Conservation (phyloP, 495 filamentous ascomycete genomes). For the Usnea hakonensis region DNA sequence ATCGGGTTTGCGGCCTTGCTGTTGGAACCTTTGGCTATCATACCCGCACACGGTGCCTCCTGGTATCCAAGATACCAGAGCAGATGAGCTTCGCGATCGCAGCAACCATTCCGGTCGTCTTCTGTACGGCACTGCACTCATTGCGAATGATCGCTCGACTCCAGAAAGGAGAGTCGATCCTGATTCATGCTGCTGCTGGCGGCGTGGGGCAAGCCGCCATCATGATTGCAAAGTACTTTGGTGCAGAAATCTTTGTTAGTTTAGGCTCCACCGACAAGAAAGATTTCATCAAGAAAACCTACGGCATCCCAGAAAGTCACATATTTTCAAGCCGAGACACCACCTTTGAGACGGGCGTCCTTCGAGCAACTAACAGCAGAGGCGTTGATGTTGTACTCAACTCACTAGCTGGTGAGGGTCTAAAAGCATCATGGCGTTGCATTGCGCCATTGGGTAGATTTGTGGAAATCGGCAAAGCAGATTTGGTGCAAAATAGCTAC, state of each 20-base stretch:
- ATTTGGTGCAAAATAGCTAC: slow-evolving; percentile 34
- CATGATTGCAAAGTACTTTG: slow-evolving; percentile 44
- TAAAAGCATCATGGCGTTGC: slow-evolving; percentile 39
- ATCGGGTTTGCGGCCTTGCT: slow-evolving; percentile 23
- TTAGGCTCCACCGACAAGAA: slow-evolving; percentile 47
- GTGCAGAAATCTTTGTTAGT: slow-evolving; percentile 51
- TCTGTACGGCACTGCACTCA: slow-evolving; percentile 19
- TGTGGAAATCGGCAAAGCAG: slow-evolving; percentile 50
- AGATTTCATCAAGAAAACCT: slow-evolving; percentile 40
- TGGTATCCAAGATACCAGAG: slow-evolving; percentile 23
- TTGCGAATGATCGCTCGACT: slow-evolving; percentile 24
- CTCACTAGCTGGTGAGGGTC: slow-evolving; percentile 43
- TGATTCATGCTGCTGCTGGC: slow-evolving; percentile 53
- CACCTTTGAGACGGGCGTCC: slow-evolving; percentile 34
- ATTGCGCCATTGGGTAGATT: slow-evolving; percentile 49
- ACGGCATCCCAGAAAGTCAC: slow-evolving; percentile 43
- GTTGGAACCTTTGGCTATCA: slow-evolving; percentile 23
- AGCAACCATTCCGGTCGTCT: slow-evolving; percentile 18
- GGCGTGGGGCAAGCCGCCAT: slow-evolving; percentile 56
- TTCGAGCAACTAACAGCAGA: slow-evolving; percentile 35
- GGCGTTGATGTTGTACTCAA: slow-evolving; percentile 61
- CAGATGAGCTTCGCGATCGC: slow-evolving; percentile 21
- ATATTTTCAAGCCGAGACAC: slow-evolving; percentile 47
- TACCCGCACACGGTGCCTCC: not conserved
- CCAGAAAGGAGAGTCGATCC: slow-evolving; percentile 41